phyloP scores from a whole-genome alignment of 2,329 filamentous ascomycete genomes.

The Clonostachys sp. region DNA sequence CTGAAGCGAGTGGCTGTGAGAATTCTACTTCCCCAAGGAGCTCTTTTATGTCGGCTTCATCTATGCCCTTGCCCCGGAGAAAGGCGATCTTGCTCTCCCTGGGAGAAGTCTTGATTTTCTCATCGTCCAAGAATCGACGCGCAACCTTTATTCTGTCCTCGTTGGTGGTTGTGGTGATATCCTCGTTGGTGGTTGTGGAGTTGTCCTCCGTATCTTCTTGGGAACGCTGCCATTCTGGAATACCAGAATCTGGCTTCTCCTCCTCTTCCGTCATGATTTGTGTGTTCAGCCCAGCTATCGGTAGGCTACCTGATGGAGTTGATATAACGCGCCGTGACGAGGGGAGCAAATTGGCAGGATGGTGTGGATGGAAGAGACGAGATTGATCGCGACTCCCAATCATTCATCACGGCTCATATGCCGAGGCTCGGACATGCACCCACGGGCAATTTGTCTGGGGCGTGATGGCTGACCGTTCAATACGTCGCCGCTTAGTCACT shows the following conservation, averaged over 20 bases:
- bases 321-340: background rate
- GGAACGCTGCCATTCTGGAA: slow-evolving; percentile 5
- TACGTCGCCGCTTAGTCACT: too few relatives aligned
- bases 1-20: too few relatives aligned
- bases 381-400: too few relatives aligned
- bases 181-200: background rate
- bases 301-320: background rate
- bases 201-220: background rate
- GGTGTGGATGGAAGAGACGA: slow-evolving; percentile 1
- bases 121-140: slow-evolving; percentile 70
- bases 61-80: slow-evolving; percentile 71
- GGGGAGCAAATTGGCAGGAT: background rate
- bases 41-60: slow-evolving; percentile 60
- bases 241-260: slow-evolving; percentile 1
- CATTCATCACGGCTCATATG: too few relatives aligned
- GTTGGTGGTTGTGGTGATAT: background rate
- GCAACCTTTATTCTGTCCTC: slow-evolving; percentile 55
- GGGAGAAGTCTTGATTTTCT: slow-evolving; percentile 63
- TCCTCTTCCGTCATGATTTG: slow-evolving; percentile 3
- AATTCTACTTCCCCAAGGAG: slow-evolving; percentile 41
- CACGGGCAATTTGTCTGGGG: too few relatives aligned
- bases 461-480: too few relatives aligned
- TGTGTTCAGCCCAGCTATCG: background rate
- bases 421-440: too few relatives aligned
- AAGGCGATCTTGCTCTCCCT: slow-evolving; percentile 73